Percentiles rank a stretch among this genome's conserved stretches.
Evolutionary conservation across 352 stramenopile species (phyloP).

Genomic region (Peronospora destructor): DNA sequence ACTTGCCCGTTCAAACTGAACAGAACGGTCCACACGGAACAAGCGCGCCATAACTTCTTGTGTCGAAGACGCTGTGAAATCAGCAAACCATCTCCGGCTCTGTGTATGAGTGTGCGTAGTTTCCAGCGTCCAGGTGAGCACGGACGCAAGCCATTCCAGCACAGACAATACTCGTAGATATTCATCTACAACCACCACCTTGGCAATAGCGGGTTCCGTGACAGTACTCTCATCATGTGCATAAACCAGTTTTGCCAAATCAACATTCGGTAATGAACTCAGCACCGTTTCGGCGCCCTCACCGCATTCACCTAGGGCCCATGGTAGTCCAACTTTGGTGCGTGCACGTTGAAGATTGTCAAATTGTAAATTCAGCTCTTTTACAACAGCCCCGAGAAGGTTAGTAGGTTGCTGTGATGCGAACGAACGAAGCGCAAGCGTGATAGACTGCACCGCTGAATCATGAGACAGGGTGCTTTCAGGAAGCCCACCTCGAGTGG

Average conservation of each 20-base stretch:
- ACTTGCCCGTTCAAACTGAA: slow-evolving; percentile 68
- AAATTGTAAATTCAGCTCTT: slow-evolving; percentile 52
- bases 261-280: slow-evolving; percentile 49
- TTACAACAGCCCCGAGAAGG: slow-evolving; percentile 61
- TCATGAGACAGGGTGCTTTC: slow-evolving; percentile 63
- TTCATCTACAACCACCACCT: slow-evolving; percentile 43
- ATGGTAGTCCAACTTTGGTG: slow-evolving; percentile 35
- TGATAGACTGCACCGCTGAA: slow-evolving; percentile 84
- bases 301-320: slow-evolving; percentile 37
- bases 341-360: slow-evolving; percentile 36
- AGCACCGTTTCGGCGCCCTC: slow-evolving; percentile 57
- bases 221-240: slow-evolving; percentile 13
- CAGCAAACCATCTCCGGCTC: slow-evolving; percentile 69
- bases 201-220: slow-evolving; percentile 18
- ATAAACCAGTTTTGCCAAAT: slow-evolving; percentile 41
- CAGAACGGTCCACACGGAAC: slow-evolving; percentile 59
- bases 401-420: slow-evolving; percentile 81
- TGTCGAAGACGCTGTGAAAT: slow-evolving; percentile 54
- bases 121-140: slow-evolving; percentile 75
- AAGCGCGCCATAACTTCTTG: slow-evolving; percentile 53
- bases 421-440: slow-evolving; percentile 83
- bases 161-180: slow-evolving; percentile 64
- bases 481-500: slow-evolving; percentile 2
- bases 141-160: slow-evolving; percentile 71
- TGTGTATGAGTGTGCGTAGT: slow-evolving; percentile 64